Conservation (phyloP, 2,329 filamentous ascomycete genomes). For the Penicillium janthinellum region DNA sequence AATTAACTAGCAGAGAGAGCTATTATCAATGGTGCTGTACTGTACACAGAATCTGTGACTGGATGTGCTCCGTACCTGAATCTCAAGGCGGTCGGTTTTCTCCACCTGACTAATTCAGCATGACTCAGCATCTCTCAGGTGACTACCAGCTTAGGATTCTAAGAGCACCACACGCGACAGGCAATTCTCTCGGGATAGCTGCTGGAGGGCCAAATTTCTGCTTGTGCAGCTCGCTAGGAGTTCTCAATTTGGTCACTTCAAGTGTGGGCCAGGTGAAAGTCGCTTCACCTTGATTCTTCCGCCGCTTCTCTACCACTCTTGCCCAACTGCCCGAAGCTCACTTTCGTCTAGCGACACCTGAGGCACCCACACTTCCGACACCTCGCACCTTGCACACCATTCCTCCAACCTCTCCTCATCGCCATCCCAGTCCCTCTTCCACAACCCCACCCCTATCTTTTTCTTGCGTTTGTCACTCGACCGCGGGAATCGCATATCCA, state of each 20-base stretch:
- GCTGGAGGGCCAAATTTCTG: background rate
- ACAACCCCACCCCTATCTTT: constrained; percentile 19
- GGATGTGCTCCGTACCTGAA: too few relatives aligned
- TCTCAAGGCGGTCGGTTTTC: too few relatives aligned
- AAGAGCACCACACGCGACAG: background rate
- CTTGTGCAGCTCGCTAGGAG: background rate
- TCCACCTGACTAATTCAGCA: too few relatives aligned
- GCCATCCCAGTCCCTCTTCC: constrained; percentile 13
- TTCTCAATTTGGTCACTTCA: background rate
- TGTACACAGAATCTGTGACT: too few relatives aligned
- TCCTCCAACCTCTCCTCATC: constrained; percentile 26
- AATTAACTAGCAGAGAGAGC: too few relatives aligned
- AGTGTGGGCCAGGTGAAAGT: background rate
- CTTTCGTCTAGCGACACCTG: constrained; percentile 19
- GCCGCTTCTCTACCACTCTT: constrained; percentile 1
- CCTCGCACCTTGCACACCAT: constrained; percentile 26
- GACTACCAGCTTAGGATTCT: background rate
- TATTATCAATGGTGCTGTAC: too few relatives aligned
- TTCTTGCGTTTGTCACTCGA: constrained; percentile 11
- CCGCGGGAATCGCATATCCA: constrained; percentile 14
- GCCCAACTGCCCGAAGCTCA: constrained; percentile 22
- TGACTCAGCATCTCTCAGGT: background rate
- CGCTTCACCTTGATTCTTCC: background rate
- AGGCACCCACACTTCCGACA: constrained; percentile 27
- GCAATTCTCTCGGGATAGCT: background rate